Percentiles rank a stretch among this genome's conserved stretches.
Conservation (phyloP, 1,284 basidiomycete genomes). For the Ceratobasidium sp. region DNA sequence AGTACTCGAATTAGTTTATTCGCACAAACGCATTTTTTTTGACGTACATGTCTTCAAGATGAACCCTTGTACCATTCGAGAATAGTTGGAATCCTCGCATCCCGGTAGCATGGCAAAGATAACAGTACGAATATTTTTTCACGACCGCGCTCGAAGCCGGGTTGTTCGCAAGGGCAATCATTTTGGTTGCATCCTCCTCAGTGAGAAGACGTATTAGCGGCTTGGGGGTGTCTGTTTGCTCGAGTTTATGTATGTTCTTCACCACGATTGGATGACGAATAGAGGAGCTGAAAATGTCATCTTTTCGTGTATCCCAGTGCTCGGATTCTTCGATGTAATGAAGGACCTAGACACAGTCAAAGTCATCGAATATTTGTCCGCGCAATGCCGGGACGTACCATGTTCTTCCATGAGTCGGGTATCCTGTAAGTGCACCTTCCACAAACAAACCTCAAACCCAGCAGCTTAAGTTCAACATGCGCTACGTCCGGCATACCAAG, state of each 20-base stretch:
- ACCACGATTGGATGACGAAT: not conserved
- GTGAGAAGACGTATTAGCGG: constrained; percentile 3
- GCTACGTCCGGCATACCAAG: constrained; percentile 3
- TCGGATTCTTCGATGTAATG: constrained; percentile 8
- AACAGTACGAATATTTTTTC: not conserved
- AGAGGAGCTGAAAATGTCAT: not conserved
- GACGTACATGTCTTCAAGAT: not conserved
- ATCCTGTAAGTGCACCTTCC: not conserved
- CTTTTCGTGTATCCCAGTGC: not conserved
- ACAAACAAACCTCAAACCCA: not conserved
- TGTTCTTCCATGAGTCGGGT: not conserved
- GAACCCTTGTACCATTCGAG: not conserved
- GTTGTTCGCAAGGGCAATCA: not conserved
- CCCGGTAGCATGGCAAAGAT: not conserved
- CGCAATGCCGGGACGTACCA: not conserved
- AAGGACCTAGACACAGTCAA: not conserved
- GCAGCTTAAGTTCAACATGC: not conserved
- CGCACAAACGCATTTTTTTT: too few species aligned
- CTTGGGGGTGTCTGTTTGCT: not conserved
- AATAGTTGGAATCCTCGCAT: not conserved
- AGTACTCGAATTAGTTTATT: too few species aligned
- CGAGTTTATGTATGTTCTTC: constrained; percentile 14
- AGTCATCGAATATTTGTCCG: not conserved
- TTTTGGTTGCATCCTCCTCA: not conserved
- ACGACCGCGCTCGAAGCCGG: not conserved